Base-by-base conservation (phyloP, 2,329 filamentous ascomycete genomes). In the Penicillium sp. region DNA sequence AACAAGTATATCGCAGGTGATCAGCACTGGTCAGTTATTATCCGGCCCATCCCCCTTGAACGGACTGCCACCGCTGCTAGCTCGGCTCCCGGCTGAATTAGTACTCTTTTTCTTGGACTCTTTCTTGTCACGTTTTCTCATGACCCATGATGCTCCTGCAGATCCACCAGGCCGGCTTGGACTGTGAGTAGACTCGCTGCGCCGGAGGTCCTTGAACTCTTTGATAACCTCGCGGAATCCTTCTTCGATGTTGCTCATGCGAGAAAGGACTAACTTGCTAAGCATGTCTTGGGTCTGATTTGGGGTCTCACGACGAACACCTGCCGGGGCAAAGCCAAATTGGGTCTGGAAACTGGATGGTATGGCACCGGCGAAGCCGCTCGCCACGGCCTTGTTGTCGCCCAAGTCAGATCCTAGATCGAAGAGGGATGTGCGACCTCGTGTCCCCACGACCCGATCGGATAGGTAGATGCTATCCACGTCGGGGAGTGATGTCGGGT, bases 181-280 rank as follows among this genome's bases (percentile, higher is more conserved):
- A 22, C 64, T 66, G 13, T 62, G 63, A 39, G 60, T 66, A 1
- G 61, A 62, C 22, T 68, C 55, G 67, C 69, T 69, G 75, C 81
- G 66, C 81, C 72, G 55, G 18, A 72, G 58, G 44, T 83, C 81
- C 54, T 87, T 83, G 67, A 95, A 85, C 68, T 93, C 89, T 54
- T 82, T 83, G 49, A 90, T 81, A n/a, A 95, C 85, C 52, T 95
- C 89, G 2, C 87, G 80, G 67, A 97, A 92, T 12, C 90, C 87
- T 70, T 95, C 89, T 67, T 97, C 91, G 2, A 97, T 77, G 7
- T 87, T 92, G 67, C 93, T 93, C 89, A 96, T 96, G 29, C 89
- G 79, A 8, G 89, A 89, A 38, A 96, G 75, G 70, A 96, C 87
- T 38, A 95, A 79, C 48, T 89, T 81, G 58, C 85, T 80, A 64